A percentile compares a stretch with the other conserved stretches of the same genome.
These are phyloP conservation scores for Exophiala sideris DNA, from an alignment of 2,329 filamentous ascomycete species.

Conservation along the genomic window DNA sequence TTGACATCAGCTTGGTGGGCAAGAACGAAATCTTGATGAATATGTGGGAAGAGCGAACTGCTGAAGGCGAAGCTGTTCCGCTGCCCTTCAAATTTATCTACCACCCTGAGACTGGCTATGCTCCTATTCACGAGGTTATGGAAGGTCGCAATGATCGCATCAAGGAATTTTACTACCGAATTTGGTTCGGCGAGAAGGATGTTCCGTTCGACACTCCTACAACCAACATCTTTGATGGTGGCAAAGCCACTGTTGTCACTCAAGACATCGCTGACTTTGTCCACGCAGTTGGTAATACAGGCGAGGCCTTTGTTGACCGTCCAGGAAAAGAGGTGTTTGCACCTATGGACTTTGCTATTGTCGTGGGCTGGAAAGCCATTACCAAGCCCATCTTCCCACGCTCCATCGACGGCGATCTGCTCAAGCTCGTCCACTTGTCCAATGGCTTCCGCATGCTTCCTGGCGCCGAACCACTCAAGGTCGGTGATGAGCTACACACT, in stretches of 20 bases:
- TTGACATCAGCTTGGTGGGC: constrained; percentile 74
- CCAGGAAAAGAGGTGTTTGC: constrained; percentile 91
- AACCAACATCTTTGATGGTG: constrained; percentile 85
- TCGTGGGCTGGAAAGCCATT: constrained; percentile 98
- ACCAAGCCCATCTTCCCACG: constrained; percentile 99
- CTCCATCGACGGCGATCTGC: constrained; percentile 89
- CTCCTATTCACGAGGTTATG: constrained; percentile 98
- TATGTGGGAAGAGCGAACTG: constrained; percentile 90
- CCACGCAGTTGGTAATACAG: constrained; percentile 96
- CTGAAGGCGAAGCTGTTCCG: constrained; percentile 74
- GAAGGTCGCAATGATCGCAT: constrained; percentile 92
- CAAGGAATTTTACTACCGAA: constrained; percentile 98
- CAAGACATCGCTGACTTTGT: constrained; percentile 98
- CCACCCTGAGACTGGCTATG: constrained; percentile 91
- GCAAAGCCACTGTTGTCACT: constrained; percentile 77
- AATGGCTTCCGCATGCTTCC: constrained; percentile 99
- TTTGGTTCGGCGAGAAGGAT: constrained; percentile 89
- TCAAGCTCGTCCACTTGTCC: constrained; percentile 94
- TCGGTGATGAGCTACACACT: constrained; percentile 87
- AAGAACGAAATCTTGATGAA: constrained; percentile 81
- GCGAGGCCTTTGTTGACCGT: constrained; percentile 93
- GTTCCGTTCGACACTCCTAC: constrained; percentile 81
- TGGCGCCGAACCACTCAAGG: constrained; percentile 89
- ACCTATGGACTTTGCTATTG: constrained; percentile 98
- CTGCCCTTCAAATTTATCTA: constrained; percentile 87